Evolutionary conservation across 768 basidiomycete species (phyloP).

Genomic region (Galerina marginata): DNA sequence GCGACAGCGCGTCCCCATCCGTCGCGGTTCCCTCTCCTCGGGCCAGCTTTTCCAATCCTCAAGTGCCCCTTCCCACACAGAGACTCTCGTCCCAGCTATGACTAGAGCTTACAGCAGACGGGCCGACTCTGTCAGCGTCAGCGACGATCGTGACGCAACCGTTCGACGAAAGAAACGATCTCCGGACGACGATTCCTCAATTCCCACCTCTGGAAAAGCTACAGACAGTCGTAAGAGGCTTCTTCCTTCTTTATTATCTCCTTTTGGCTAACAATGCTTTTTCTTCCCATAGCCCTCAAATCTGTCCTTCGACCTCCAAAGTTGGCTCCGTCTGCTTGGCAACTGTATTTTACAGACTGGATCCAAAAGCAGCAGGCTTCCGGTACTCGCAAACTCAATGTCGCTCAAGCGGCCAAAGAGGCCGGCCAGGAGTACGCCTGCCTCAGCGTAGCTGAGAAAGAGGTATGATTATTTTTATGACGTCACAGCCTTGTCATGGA

Average conservation of each 20-base stretch:
- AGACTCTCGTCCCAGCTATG: conserved; percentile 51
- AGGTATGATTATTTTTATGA: conserved; percentile 55
- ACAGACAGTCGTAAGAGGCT: conserved; percentile 52
- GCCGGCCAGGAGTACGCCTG: conserved; percentile 89
- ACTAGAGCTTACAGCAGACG: conserved; percentile 68
- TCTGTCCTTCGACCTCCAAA: conserved; percentile 87
- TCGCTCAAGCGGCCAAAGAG: conserved; percentile 94
- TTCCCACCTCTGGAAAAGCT: conserved; percentile 38
- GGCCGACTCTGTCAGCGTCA: conserved; percentile 65
- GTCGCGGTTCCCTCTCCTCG: conserved; percentile 53
- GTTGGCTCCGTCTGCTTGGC: conserved; percentile 94
- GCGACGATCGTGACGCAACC: conserved; percentile 75
- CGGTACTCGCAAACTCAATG: conserved; percentile 86
- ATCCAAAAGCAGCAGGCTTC: conserved; percentile 85
- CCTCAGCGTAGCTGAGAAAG: conserved; percentile 80
- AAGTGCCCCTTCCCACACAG: conserved; percentile 67
- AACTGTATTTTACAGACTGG: conserved; percentile 95
- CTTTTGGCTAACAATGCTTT: conserved; percentile 22
- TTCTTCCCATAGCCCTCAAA: conserved; percentile 58
- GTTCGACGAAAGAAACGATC: conserved; percentile 63
- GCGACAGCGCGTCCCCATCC: conserved; percentile 44
- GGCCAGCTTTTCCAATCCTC: conserved; percentile 70
- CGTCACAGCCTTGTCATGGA: conserved; percentile 31
- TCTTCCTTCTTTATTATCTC: conserved; percentile 13
- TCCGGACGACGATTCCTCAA: conserved; percentile 40